Percentiles rank a stretch among this genome's conserved stretches.
These are phyloP conservation scores for Obba rivulosa DNA, from an alignment of 768 basidiomycete genomes.

Conservation along the genomic window DNA sequence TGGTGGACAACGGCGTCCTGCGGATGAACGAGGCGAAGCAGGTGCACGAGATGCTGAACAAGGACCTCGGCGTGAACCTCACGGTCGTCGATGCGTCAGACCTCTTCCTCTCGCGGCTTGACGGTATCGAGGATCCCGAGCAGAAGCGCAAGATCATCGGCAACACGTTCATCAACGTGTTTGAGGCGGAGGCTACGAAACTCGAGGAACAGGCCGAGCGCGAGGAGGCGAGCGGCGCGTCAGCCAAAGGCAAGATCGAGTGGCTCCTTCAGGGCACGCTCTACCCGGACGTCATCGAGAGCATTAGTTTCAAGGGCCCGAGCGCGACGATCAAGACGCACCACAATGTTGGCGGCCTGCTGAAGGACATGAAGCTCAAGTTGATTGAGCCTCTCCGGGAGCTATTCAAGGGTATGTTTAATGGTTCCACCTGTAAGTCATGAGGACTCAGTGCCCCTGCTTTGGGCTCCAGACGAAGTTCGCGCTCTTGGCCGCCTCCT, in stretches of 20 bases:
- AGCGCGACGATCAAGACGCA: slow-evolving; percentile 99
- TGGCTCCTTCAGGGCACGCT: slow-evolving; percentile 97
- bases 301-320: slow-evolving; percentile 98
- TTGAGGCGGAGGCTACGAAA: slow-evolving; percentile 89
- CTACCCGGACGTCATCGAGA: slow-evolving; percentile 99
- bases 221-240: slow-evolving; percentile 62
- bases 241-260: slow-evolving; percentile 86
- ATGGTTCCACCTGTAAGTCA: background rate
- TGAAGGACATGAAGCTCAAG: slow-evolving; percentile 98
- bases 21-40: slow-evolving; percentile 87
- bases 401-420: slow-evolving; percentile 84
- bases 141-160: slow-evolving; percentile 97
- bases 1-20: slow-evolving; percentile 98
- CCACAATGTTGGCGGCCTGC: slow-evolving; percentile 95
- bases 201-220: slow-evolving; percentile 78
- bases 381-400: slow-evolving; percentile 96
- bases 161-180: slow-evolving; percentile 97
- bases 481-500: slow-evolving; percentile 88
- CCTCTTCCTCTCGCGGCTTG: slow-evolving; percentile 83
- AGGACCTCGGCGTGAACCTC: slow-evolving; percentile 91
- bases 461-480: slow-evolving; percentile 72
- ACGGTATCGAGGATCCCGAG: slow-evolving; percentile 93
- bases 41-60: slow-evolving; percentile 90
- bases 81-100: slow-evolving; percentile 95
- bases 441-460: background rate